Base-by-base conservation (phyloP, 2,329 filamentous ascomycete genomes). In the Cadophora malorum region DNA sequence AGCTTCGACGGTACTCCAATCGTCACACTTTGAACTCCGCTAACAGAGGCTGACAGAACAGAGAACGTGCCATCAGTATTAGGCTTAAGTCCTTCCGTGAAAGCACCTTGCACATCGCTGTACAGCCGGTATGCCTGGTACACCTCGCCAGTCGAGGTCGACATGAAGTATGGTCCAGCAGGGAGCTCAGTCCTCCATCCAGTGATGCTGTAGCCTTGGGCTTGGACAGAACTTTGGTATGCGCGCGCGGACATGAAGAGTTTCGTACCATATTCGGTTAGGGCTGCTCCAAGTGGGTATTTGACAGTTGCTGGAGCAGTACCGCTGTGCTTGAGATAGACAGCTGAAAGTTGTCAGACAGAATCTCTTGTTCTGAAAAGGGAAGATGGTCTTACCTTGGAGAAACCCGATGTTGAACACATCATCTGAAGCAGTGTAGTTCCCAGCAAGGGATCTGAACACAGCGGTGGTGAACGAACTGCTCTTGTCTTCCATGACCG, bases 1-100 rank as follows among this genome's bases (percentile, higher is more conserved):
- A 90, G 79, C 10, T 88, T 81, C 7, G 87, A 90, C 4, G 88
- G 87, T 0, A 90, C 88, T 4, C 79, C 83, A 60, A 83, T 80
- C 38, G 79, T 82, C 52, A 82, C 73, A 66, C 82, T 77, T 66
- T 82, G 79, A 6, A 66, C 70, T 33, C 82, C 81, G 0, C 67
- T 41, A 38, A 84, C 73, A 25, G 80, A 78, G n/a, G 81, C 81
- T 19, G 80, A 80, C 9, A 85, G 78, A 0, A 82, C 80, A 4
- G 78, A 79, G 73, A 79, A 84, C 0, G 77, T 78, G 1, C 79
- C 81, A 56, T 81, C 77, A 1, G 38, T 35, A 25, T 71, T 72
- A n/a, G 66, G 68, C 4, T 83, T 79, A 0, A 79, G 72, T 10
- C 83, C 81, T 69, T 85, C 83, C 0, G 81, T 82, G 72, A 85